Percentiles rank a stretch among this genome's conserved stretches.
Conservation (phyloP, 768 basidiomycete genomes). For the Termitomyces sp. region DNA sequence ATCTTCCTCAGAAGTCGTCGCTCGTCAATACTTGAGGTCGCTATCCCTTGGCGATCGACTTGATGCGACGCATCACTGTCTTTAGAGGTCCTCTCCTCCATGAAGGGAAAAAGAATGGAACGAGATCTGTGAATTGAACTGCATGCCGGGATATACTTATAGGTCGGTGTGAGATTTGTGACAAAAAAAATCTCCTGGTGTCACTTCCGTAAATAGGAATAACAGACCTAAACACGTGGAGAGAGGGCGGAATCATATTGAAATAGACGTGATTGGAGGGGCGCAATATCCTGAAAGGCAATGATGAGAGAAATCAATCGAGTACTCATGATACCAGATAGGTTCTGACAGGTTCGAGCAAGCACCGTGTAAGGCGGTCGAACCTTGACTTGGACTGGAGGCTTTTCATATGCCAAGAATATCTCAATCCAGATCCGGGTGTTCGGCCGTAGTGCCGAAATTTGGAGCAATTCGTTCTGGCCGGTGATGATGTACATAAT, state of each 20-base stretch:
- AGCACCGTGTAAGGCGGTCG: neutral
- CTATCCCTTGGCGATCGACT: slow-evolving; percentile 45
- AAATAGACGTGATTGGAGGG: neutral
- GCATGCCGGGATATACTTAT: slow-evolving; percentile 13
- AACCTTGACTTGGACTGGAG: neutral
- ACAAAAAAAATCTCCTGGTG: slow-evolving; percentile 11
- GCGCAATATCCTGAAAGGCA: neutral
- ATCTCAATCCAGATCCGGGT: neutral
- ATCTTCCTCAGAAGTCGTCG: slow-evolving; percentile 51
- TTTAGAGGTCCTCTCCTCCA: slow-evolving; percentile 14
- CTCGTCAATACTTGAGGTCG: slow-evolving; percentile 49
- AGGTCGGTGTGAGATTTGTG: slow-evolving; percentile 9
- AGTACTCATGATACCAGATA: neutral
- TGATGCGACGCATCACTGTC: slow-evolving; percentile 16
- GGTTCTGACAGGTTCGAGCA: neutral
- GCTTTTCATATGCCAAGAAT: neutral
- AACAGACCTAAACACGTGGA: slow-evolving; percentile 5
- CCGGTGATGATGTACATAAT: neutral
- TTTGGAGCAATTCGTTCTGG: neutral
- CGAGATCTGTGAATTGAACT: slow-evolving; percentile 8
- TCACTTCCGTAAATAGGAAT: slow-evolving; percentile 13
- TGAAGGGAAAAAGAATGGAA: slow-evolving; percentile 7
- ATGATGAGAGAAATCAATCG: neutral
- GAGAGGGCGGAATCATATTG: neutral
- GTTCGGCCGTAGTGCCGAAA: neutral